Evolutionary conservation across 2,329 filamentous ascomycete species (phyloP).

Genomic region (Keithomyces neogunnii): DNA sequence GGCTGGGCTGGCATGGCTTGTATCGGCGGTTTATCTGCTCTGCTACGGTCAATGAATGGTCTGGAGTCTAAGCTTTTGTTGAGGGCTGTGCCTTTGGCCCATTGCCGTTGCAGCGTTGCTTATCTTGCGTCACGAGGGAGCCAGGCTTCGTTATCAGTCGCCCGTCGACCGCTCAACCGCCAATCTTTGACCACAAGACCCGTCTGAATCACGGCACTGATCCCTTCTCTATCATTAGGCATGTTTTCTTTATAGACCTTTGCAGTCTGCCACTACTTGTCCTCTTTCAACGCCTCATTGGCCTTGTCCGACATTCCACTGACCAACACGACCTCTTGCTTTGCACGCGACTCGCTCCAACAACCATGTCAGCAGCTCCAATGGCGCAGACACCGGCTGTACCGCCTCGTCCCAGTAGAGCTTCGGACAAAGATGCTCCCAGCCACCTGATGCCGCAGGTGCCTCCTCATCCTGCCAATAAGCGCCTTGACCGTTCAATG

Average conservation of each 20-base stretch:
- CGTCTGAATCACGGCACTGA: slow-evolving; percentile 1
- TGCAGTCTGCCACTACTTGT: neutral
- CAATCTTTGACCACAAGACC: slow-evolving; percentile 1
- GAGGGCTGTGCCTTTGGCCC: neutral
- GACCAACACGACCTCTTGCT: neutral
- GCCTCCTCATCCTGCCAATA: slow-evolving; percentile 66
- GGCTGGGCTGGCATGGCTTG: neutral
- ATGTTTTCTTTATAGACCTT: slow-evolving; percentile 1
- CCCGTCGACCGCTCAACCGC: neutral
- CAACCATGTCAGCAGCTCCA: slow-evolving; percentile 39
- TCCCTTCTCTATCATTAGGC: neutral
- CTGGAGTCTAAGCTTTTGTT: neutral
- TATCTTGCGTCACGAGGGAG: slow-evolving; percentile 5
- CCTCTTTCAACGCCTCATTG: neutral
- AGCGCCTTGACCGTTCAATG: slow-evolving; percentile 64
- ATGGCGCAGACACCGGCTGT: slow-evolving; percentile 43
- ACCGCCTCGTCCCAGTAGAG: slow-evolving; percentile 47
- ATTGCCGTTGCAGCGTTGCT: neutral
- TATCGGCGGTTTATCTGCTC: neutral
- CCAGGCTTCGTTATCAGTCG: slow-evolving; percentile 5
- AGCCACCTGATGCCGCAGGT: slow-evolving; percentile 51
- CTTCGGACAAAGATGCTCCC: slow-evolving; percentile 36
- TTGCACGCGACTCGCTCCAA: neutral
- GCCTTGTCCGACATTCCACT: neutral
- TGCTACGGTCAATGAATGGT: neutral